These are phyloP conservation scores for Melastoma malabathricum DNA, from an alignment of 345 rosid genomes.

Conservation along the genomic window DNA sequence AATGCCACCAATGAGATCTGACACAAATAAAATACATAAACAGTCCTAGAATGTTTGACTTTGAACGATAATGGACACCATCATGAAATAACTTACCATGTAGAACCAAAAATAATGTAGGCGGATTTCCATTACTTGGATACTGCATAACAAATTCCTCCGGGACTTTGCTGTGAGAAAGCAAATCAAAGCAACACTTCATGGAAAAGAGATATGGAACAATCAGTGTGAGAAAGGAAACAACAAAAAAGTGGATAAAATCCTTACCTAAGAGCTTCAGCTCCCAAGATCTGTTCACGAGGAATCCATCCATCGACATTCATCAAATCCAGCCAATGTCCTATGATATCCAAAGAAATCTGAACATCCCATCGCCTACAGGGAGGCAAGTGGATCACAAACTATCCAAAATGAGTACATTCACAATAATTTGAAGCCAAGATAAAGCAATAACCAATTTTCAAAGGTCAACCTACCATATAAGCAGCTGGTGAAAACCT, in stretches of 20 bases:
- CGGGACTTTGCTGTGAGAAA: slow-evolving; percentile 78
- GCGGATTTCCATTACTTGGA: slow-evolving; percentile 88
- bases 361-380: slow-evolving; percentile 85
- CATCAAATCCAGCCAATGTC: slow-evolving; percentile 93
- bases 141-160: slow-evolving; percentile 64
- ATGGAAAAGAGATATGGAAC: slow-evolving; percentile 1
- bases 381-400: background rate
- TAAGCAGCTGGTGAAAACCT: slow-evolving; percentile 86
- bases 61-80: too few species aligned
- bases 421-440: slow-evolving; percentile 1
- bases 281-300: slow-evolving; percentile 82
- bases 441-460: background rate
- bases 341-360: slow-evolving; percentile 76
- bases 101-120: slow-evolving; percentile 72
- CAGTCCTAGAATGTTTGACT: slow-evolving; percentile 1
- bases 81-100: slow-evolving; percentile 41
- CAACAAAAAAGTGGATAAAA: slow-evolving; percentile 2
- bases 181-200: slow-evolving; percentile 11
- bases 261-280: slow-evolving; percentile 75
- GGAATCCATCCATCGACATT: slow-evolving; percentile 97
- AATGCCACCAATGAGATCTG: slow-evolving; percentile 56
- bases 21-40: background rate
- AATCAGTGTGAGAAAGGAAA: background rate
- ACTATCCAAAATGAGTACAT: background rate
- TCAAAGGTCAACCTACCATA: slow-evolving; percentile 42